Percentiles rank a stretch among this genome's conserved stretches.
Evolutionary conservation across 1,284 basidiomycete genomes (phyloP).

Genomic region (Entoloma clypeatum): DNA sequence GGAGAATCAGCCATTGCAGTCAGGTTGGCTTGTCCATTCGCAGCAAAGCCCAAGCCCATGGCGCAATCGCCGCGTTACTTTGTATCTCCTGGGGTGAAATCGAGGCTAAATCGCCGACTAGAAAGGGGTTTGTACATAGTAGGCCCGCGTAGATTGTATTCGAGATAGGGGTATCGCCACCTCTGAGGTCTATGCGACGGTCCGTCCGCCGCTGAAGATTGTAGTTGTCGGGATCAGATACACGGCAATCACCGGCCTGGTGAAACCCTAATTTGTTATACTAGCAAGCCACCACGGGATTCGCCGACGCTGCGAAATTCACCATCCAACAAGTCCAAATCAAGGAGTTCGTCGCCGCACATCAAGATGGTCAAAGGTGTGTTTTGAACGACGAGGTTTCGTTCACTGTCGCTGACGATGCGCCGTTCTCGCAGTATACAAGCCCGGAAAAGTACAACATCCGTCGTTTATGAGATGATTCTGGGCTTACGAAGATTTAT

Average conservation of each 20-base stretch:
- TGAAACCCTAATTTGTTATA: conserved; percentile 31
- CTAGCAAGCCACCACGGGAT: conserved; percentile 41
- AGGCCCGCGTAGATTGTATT: too few species aligned
- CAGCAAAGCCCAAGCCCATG: too few species aligned
- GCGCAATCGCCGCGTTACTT: too few species aligned
- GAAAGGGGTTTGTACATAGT: too few species aligned
- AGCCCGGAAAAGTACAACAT: conserved; percentile 93
- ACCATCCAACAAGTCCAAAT: conserved; percentile 24
- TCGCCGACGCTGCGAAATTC: conserved; percentile 28
- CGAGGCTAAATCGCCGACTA: too few species aligned
- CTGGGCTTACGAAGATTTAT: background rate
- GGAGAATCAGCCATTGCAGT: too few species aligned
- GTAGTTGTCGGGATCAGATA: background rate
- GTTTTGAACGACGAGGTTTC: conserved; percentile 15
- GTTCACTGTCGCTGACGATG: conserved; percentile 26
- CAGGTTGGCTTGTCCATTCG: too few species aligned
- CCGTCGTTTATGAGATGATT: too few species aligned
- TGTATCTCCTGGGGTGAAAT: too few species aligned
- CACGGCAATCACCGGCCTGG: conserved; percentile 5
- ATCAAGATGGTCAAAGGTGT: conserved; percentile 70
- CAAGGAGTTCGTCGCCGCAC: conserved; percentile 38
- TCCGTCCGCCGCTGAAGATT: too few species aligned
- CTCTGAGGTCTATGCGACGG: too few species aligned
- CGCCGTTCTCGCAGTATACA: conserved; percentile 83
- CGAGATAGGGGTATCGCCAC: too few species aligned